Evolutionary conservation across 345 rosid species (phyloP).

Genomic region (Eucalyptus curtisii): DNA sequence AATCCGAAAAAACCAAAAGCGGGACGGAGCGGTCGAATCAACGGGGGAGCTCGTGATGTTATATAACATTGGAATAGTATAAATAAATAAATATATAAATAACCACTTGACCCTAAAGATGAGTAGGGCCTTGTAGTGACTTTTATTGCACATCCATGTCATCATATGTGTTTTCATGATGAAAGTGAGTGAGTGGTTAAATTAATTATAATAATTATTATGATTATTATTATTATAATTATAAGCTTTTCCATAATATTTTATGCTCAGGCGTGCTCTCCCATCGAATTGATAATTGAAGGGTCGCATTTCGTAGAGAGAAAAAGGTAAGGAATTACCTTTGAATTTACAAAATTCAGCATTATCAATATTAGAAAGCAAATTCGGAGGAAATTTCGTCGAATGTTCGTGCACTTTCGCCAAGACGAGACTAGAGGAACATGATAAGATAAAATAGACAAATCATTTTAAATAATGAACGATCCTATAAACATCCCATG

Average conservation of each 20-base stretch:
- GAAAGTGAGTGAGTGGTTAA: neutral
- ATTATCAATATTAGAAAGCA: neutral
- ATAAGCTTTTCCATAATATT: neutral
- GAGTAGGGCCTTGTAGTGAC: neutral
- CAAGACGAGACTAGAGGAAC: neutral
- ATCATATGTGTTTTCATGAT: neutral
- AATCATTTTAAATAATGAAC: neutral
- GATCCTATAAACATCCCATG: neutral
- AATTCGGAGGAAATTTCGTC: neutral
- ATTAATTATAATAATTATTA: neutral
- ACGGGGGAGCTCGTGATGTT: neutral
- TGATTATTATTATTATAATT: neutral
- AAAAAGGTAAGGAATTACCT: neutral
- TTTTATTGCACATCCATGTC: neutral
- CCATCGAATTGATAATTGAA: neutral
- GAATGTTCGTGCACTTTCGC: neutral
- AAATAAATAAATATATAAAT: neutral
- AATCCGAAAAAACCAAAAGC: neutral
- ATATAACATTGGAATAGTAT: neutral
- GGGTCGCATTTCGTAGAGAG: neutral
- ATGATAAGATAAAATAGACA: neutral
- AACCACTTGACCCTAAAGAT: neutral
- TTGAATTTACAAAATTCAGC: neutral
- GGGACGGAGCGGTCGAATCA: neutral
- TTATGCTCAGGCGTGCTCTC: neutral